These are phyloP conservation scores for Mimosa pudica DNA, from an alignment of 306 rosid genomes.

Conservation along the genomic window DNA sequence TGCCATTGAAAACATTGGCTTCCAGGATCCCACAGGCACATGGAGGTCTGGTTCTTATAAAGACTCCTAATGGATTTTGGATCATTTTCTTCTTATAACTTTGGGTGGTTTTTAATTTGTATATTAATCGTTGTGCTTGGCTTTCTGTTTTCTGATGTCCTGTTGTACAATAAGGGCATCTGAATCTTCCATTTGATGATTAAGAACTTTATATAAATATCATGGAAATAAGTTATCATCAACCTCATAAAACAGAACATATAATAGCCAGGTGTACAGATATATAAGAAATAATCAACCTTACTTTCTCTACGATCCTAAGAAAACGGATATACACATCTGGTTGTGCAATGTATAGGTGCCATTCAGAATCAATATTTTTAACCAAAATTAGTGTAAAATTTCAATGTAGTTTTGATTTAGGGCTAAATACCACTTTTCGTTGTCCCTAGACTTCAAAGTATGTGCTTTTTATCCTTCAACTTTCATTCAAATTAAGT, in stretches of 20 bases:
- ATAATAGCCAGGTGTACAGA: background rate
- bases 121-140: background rate
- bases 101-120: background rate
- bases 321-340: no score
- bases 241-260: background rate
- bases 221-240: background rate
- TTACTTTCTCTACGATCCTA: background rate
- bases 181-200: background rate
- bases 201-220: background rate
- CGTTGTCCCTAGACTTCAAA: no score
- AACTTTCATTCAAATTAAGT: no score
- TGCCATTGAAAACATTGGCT: constrained; percentile 71
- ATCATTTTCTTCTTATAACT: background rate
- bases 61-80: constrained; percentile 3
- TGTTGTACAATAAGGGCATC: background rate
- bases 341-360: background rate
- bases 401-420: no score
- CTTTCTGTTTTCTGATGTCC: background rate
- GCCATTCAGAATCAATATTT: background rate
- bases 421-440: no score
- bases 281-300: background rate
- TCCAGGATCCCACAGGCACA: constrained; percentile 42
- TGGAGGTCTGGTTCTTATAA: constrained; percentile 6
- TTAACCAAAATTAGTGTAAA: background rate
- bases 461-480: no score